A percentile compares a stretch with the other conserved stretches of the same genome.
Evolutionary conservation across 2,329 filamentous ascomycete species (phyloP).

Genomic region (Apiospora hydei): DNA sequence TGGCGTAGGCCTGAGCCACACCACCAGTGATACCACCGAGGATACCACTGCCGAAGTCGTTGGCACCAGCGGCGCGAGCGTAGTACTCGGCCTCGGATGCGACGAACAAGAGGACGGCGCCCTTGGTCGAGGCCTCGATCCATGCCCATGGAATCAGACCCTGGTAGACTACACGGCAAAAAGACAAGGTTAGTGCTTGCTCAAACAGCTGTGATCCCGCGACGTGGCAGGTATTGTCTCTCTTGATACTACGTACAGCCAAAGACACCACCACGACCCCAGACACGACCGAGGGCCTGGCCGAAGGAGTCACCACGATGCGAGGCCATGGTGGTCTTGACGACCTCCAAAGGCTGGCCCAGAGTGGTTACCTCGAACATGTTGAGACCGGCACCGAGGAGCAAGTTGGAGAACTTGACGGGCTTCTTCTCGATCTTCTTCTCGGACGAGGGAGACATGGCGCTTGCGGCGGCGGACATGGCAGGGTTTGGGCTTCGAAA

Average conservation of each 20-base stretch:
- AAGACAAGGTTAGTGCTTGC: slow-evolving; percentile 24
- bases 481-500: slow-evolving; percentile 49
- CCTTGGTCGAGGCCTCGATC: slow-evolving; percentile 99
- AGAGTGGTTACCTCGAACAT: slow-evolving; percentile 81
- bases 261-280: slow-evolving; percentile 89
- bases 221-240: not conserved
- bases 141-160: slow-evolving; percentile 99
- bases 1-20: slow-evolving; percentile 97
- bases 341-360: slow-evolving; percentile 89
- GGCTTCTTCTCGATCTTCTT: slow-evolving; percentile 93
- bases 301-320: slow-evolving; percentile 90
- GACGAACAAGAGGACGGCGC: slow-evolving; percentile 98
- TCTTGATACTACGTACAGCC: slow-evolving; percentile 68
- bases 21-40: slow-evolving; percentile 90
- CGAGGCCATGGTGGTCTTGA: slow-evolving; percentile 99
- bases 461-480: slow-evolving; percentile 68
- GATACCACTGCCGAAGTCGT: slow-evolving; percentile 89
- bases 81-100: slow-evolving; percentile 98
- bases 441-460: slow-evolving; percentile 53
- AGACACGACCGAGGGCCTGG: slow-evolving; percentile 84
- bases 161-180: slow-evolving; percentile 88
- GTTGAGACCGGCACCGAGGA: slow-evolving; percentile 93
- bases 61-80: slow-evolving; percentile 81
- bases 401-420: slow-evolving; percentile 98
- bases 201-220: not conserved